These are phyloP conservation scores for Pleurotus cornucopiae DNA, from an alignment of 768 basidiomycete genomes.

Conservation along the genomic window DNA sequence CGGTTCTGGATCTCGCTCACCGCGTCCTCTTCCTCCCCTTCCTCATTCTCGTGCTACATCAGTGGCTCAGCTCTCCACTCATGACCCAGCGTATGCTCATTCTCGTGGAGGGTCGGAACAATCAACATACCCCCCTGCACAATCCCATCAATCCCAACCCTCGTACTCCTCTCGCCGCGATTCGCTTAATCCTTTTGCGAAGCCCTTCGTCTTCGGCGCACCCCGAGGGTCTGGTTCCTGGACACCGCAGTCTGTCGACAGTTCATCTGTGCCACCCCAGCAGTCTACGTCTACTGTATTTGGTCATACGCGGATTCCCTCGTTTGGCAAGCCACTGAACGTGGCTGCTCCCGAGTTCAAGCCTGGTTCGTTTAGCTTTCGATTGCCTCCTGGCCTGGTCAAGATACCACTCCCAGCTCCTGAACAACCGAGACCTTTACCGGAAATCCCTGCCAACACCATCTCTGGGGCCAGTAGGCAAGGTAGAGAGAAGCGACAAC, in stretches of 20 bases:
- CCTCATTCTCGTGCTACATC: conserved; percentile 67
- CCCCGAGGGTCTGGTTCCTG: conserved; percentile 26
- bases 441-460: conserved; percentile 29
- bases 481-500: conserved; percentile 78
- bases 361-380: conserved; percentile 73
- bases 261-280: conserved; percentile 16
- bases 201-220: conserved; percentile 78
- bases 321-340: conserved; percentile 69
- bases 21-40: conserved; percentile 52
- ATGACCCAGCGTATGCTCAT: conserved; percentile 63
- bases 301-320: conserved; percentile 40
- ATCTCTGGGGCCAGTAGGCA: conserved; percentile 46
- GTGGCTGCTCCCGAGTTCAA: conserved; percentile 79
- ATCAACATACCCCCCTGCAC: conserved; percentile 18
- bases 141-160: conserved; percentile 21
- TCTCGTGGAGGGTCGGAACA: conserved; percentile 49
- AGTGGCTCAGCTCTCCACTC: conserved; percentile 46
- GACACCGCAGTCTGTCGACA: conserved; percentile 28
- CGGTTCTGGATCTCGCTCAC: conserved; percentile 32
- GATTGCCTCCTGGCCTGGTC: conserved; percentile 63
- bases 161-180: conserved; percentile 25
- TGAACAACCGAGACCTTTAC: conserved; percentile 23
- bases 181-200: conserved; percentile 73
- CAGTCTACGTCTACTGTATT: conserved; percentile 30
- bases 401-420: conserved; percentile 40